These are phyloP conservation scores for Trichoderma koningii DNA, from an alignment of 2,329 filamentous ascomycete species.

Conservation along the genomic window DNA sequence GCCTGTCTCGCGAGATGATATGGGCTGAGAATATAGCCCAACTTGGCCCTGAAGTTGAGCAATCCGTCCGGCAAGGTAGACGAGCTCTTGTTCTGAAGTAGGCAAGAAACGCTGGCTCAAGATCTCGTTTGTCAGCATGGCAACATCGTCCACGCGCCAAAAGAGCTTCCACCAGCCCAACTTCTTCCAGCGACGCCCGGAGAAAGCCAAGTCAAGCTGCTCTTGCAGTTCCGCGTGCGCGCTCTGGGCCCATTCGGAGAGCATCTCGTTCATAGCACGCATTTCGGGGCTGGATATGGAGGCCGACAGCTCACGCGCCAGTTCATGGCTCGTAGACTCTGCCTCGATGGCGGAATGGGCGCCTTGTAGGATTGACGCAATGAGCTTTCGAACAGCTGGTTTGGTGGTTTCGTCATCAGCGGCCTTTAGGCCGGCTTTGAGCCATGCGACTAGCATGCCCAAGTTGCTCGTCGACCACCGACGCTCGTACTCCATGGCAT, in stretches of 20 bases:
- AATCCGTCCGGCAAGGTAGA: conserved; percentile 79
- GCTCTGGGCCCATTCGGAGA: conserved; percentile 73
- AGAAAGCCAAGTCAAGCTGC: conserved; percentile 76
- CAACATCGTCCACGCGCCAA: conserved; percentile 91
- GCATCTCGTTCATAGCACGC: conserved; percentile 55
- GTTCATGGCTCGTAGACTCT: conserved; percentile 35
- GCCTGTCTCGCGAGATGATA: conserved; percentile 29
- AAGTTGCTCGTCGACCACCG: conserved; percentile 75
- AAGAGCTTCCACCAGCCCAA: conserved; percentile 94
- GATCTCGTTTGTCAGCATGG: conserved; percentile 78
- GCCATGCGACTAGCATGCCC: conserved; percentile 65
- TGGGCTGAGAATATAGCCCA: conserved; percentile 43
- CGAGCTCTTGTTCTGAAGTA: conserved; percentile 75
- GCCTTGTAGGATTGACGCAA: conserved; percentile 65
- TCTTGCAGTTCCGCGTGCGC: conserved; percentile 83
- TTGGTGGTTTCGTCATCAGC: conserved; percentile 59
- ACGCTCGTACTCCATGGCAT: conserved; percentile 71
- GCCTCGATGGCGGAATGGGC: conserved; percentile 54
- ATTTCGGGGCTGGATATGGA: conserved; percentile 5
- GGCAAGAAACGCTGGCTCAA: conserved; percentile 75
- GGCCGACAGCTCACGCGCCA: not conserved
- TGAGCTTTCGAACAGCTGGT: conserved; percentile 64
- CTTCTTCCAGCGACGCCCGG: conserved; percentile 74
- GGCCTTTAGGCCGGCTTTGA: conserved; percentile 52
- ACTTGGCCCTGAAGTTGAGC: conserved; percentile 48